phyloP scores from a whole-genome alignment of 352 stramenopile species.

The Phytopythium sindhum region DNA sequence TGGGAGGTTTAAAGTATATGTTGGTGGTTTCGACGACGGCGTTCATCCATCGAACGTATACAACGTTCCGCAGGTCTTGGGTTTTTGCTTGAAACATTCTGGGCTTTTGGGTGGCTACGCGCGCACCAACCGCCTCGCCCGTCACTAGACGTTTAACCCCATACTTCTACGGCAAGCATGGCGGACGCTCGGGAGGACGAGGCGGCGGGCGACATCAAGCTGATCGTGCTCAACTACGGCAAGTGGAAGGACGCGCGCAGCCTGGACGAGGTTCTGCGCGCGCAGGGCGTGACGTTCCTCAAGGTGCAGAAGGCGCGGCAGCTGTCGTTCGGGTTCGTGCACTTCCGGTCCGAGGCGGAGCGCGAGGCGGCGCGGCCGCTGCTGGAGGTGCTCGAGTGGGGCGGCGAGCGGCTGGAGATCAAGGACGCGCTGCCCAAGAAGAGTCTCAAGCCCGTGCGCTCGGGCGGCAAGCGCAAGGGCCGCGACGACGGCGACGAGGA shows the following conservation, averaged over 20 bases:
- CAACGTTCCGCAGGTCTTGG: too few relatives aligned
- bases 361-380: slow-evolving; percentile 48
- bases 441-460: slow-evolving; percentile 35
- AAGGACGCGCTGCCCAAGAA: slow-evolving; percentile 71
- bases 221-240: slow-evolving; percentile 88
- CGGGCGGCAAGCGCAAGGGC: slow-evolving; percentile 12
- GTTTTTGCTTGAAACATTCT: too few relatives aligned
- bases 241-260: slow-evolving; percentile 80
- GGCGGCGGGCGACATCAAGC: slow-evolving; percentile 50
- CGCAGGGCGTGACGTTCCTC: slow-evolving; percentile 48
- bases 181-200: background rate
- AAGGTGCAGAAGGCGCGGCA: slow-evolving; percentile 80
- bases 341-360: slow-evolving; percentile 57
- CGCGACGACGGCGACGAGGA: slow-evolving; percentile 10
- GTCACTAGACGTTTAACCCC: too few relatives aligned
- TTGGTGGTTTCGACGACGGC: too few relatives aligned
- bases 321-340: slow-evolving; percentile 77
- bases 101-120: too few relatives aligned
- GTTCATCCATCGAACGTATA: too few relatives aligned
- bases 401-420: slow-evolving; percentile 65
- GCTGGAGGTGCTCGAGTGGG: slow-evolving; percentile 60
- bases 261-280: slow-evolving; percentile 49
- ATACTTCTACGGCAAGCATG: background rate
- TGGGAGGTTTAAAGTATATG: too few relatives aligned
- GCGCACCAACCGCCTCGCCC: too few relatives aligned